Percentiles rank a stretch among this genome's conserved stretches.
phyloP scores from a whole-genome alignment of 2,329 filamentous ascomycete species.

The Venturia nashicola region DNA sequence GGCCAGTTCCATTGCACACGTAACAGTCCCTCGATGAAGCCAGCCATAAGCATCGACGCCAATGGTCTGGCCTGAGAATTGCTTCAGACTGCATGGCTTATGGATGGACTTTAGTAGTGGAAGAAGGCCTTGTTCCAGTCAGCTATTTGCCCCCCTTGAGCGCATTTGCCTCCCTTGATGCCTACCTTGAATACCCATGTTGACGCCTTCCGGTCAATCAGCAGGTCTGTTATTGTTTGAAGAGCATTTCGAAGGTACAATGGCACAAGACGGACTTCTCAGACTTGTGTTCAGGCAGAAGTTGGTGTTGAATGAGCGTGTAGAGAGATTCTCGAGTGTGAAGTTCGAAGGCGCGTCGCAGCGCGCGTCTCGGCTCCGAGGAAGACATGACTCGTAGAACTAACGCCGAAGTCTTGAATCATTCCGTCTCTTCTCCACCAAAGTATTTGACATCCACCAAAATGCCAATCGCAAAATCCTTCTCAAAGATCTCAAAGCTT shows the following conservation, averaged over 20 bases:
- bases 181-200: slow-evolving; percentile 29
- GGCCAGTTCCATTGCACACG: slow-evolving; percentile 83
- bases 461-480: slow-evolving; percentile 56
- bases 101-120: slow-evolving; percentile 95
- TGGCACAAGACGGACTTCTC: background rate
- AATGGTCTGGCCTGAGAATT: slow-evolving; percentile 75
- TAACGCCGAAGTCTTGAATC: too few species aligned
- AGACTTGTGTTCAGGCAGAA: background rate
- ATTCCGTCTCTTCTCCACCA: background rate
- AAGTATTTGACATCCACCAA: slow-evolving; percentile 15
- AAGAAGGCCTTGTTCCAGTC: slow-evolving; percentile 54
- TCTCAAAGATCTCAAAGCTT: slow-evolving; percentile 78
- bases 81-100: slow-evolving; percentile 72
- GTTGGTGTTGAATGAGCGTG: background rate
- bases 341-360: background rate
- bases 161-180: slow-evolving; percentile 15
- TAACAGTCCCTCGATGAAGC: slow-evolving; percentile 85
- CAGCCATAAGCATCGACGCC: slow-evolving; percentile 98
- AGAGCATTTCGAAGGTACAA: background rate
- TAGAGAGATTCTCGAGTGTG: background rate
- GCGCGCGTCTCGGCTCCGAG: background rate
- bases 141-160: slow-evolving; percentile 14
- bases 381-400: background rate
- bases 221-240: background rate
- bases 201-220: slow-evolving; percentile 16